Evolutionary conservation across 106 monocot genomes (phyloP), one percentile per base, ranked within the genome.

Genomic region (Phalaenopsis aphrodite): DNA sequence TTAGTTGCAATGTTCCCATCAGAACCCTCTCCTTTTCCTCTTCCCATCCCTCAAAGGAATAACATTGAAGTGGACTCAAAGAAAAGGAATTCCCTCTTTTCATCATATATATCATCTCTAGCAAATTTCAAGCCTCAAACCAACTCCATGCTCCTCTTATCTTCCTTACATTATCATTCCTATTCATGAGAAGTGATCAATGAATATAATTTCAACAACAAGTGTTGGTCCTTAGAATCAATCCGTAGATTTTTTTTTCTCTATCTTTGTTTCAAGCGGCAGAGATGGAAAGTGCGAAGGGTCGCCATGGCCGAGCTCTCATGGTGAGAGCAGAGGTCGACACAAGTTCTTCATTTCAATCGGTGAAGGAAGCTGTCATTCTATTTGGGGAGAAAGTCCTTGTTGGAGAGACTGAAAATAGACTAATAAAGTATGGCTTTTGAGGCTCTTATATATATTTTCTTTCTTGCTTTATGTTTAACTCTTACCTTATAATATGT

Each of bases 311-410:
- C 12, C 8, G 24, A 17, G 78, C 37, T 5, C 24, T 42, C 5
- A 21, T 17, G 8, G 48, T 78, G 45, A 79, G 87, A 78, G 91
- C 83, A 5, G 93, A 89, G 85, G 89, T 93, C 49, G 93, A 93
- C 69, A 93, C 93, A 1, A 83, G 84, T 18, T 82, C 85, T 2
- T 90, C 93, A 19, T 93, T 93, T 77, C 75, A 82, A 55, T 93
- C 93, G 9, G 93, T 93, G 57, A 93, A 91, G 85, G 93, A 93
- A 61, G 90, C 93, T 23, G 88, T 91, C 57, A 42, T 83, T 82
- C 77, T 91, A 75, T 93, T 89, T 76, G 93, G 93, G 16, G 88
- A 90, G 72, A 81, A 78, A 56, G 90, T 88, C 52, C 69, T 93
- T 19, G 90, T 82, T 23, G 88, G 85, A 23, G 87, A 90, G 55